phyloP scores from a whole-genome alignment of 2,329 filamentous ascomycete species.

The Diaporthe sp. region DNA sequence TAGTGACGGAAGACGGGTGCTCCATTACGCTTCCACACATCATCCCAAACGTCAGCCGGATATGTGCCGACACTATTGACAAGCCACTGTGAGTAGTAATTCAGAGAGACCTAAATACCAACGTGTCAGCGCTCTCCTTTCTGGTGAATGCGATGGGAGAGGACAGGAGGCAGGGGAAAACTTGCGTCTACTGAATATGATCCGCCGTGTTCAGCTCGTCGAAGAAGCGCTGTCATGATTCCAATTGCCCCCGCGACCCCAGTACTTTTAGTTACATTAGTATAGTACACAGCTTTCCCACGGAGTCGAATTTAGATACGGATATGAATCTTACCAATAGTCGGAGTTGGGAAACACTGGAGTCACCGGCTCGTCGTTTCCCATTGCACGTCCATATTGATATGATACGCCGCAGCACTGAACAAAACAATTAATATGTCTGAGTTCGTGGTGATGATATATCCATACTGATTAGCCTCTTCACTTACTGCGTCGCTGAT shows the following conservation, averaged over 20 bases:
- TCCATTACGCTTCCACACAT: constrained; percentile 59
- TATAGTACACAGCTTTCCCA: too few species aligned
- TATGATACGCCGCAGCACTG: constrained; percentile 58
- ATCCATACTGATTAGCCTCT: too few species aligned
- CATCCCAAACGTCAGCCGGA: constrained; percentile 59
- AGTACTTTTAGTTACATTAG: constrained; percentile 47
- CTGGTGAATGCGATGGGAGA: too few species aligned
- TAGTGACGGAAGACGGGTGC: constrained; percentile 63
- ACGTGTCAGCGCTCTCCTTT: too few species aligned
- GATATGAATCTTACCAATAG: constrained; percentile 49
- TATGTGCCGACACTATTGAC: constrained; percentile 54
- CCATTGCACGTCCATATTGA: constrained; percentile 59
- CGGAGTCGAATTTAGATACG: too few species aligned
- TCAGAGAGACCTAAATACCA: constrained; percentile 47
- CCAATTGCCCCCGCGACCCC: constrained; percentile 49
- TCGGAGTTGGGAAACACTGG: constrained; percentile 50
- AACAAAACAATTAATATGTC: too few species aligned
- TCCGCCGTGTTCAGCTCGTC: constrained; percentile 21
- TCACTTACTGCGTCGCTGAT: constrained; percentile 59
- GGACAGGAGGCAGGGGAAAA: too few species aligned
- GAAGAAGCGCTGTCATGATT: constrained; percentile 53
- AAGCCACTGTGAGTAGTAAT: constrained; percentile 59
- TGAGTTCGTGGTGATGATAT: too few species aligned
- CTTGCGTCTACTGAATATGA: constrained; percentile 19
- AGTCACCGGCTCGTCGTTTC: constrained; percentile 45